Base-by-base conservation (phyloP, 75 land plant genomes). In the Picea glauca region DNA sequence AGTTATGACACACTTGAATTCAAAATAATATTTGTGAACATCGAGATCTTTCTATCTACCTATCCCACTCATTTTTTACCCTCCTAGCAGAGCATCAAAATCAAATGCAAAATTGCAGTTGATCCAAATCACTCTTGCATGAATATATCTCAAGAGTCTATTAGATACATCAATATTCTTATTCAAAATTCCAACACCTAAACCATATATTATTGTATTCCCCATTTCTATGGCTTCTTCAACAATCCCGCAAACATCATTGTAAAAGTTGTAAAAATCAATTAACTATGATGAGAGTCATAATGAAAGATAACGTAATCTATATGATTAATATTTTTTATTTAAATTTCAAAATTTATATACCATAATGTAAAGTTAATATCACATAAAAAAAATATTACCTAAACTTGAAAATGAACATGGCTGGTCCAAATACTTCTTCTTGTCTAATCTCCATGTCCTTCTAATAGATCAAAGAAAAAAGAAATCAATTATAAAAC, bases 151-250 rank as follows among this genome's bases (percentile, higher is more conserved):
- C 13, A 85, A 77, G n/a, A 93, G 67, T 14, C 85, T 85, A 82
- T 93, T 93, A 2, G 90, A 90, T 3, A 76, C 78, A 78, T 93
- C 80, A 20, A 93, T 21, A 78, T 91, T 78, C 60, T 91, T 86
- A 62, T 91, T 89, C 62, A 93, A 58, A 7, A 91, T 63, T 2
- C 93, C 96, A 2, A 92, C 96, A 26, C 90, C 96, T 26, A 93
- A 61, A 12, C 96, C 96, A 75, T 88, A 93, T 18, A 58, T 65
- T 12, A 93, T 87, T 32, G 26, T 26, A 26, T 26, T 26, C 26
- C 26, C 26, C 26, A 26, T 26, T 26, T 26, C 26, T 26, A 26
- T 26, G 26, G 26, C 26, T 26, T 26, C 26, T 26, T 26, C 26
- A 26, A 26, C 26, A 26, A 26, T 26, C 26, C 26, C 26, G 26